These are phyloP conservation scores for Penicillium capsulatum DNA, from an alignment of 2,329 filamentous ascomycete genomes.

Conservation along the genomic window DNA sequence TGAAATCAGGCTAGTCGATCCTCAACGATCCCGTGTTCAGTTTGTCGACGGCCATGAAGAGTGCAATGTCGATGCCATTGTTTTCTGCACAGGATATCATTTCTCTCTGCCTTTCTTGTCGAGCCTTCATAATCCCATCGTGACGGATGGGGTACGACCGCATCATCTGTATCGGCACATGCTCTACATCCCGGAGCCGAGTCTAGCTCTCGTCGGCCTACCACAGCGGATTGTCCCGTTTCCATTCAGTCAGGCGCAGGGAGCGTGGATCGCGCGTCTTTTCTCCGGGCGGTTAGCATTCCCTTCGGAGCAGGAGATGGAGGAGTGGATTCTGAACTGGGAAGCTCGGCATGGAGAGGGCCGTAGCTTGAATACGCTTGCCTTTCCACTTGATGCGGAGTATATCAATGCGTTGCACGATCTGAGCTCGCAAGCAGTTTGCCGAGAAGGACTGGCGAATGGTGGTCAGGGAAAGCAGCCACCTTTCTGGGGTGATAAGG, in stretches of 20 bases:
- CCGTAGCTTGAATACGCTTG: conserved; percentile 9
- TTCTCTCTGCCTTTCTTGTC: conserved; percentile 9
- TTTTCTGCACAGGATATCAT: conserved; percentile 12
- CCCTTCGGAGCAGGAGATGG: conserved; percentile 7
- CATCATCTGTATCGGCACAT: conserved; percentile 9
- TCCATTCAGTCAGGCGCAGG: conserved; percentile 10
- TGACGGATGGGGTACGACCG: conserved; percentile 9
- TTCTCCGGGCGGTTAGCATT: conserved; percentile 4
- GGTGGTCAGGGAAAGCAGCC: conserved; percentile 38
- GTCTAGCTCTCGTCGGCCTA: conserved; percentile 8
- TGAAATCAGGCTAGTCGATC: conserved; percentile 3
- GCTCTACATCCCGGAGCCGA: conserved; percentile 9
- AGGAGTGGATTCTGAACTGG: conserved; percentile 8
- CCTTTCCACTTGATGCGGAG: conserved; percentile 9
- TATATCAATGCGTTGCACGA: conserved; percentile 13
- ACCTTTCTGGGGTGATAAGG: conserved; percentile 42
- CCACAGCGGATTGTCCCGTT: conserved; percentile 13
- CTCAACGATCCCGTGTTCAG: neutral
- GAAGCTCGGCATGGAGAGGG: conserved; percentile 2
- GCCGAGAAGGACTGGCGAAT: conserved; percentile 30
- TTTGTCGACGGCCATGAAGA: conserved; percentile 7
- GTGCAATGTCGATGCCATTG: conserved; percentile 3
- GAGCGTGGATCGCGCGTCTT: conserved; percentile 11
- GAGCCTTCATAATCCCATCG: conserved; percentile 2
- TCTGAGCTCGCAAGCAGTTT: neutral